Evolutionary conservation across 2,329 filamentous ascomycete species (phyloP), one percentile per base, ranked within the genome.

Genomic region (Aspergillus neotritici): DNA sequence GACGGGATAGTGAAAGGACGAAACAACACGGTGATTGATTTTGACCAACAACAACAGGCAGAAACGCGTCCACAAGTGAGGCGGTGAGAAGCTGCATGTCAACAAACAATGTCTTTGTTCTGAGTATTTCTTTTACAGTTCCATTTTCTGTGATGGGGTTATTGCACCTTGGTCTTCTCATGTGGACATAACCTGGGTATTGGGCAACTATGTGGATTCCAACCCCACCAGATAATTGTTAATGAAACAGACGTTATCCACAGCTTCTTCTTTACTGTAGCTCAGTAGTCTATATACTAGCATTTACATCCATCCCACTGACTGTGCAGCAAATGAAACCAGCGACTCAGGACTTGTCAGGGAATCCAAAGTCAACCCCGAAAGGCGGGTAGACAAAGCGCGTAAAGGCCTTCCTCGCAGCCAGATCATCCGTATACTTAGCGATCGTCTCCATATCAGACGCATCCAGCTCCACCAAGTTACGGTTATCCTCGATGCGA

Each of bases 341-440:
- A 29, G 13, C 29, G 15, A 38, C 33, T 39, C 36, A 46, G 5
- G 46, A 48, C 74, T 83, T 83, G 61, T 86, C 83, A n/a, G 82
- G 82, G 70, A 86, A 86, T 2, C 83, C 83, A 62, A 87, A 83
- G 56, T 83, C 73, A 37, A 84, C 66, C 3, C 80, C 80, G 56
- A 86, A 86, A 1, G 81, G 77, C 52, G 83, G 83, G 62, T 82
- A 85, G 29, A 86, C 80, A 49, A 79, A 86, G 38, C 66, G 62
- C 46, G 63, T 56, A 48, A 64, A 56, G 34, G 55, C 51, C 33
- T 65, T 63, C 37, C 43, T 62, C 31, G 60, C 58, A 7, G 57
- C 59, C 32, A 64, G 48, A 11, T 62, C 54, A 12, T 66, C 57
- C 0, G 59, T 61, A 49, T 65, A 68, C 48, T 65, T 65, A 42